Base-by-base conservation (phyloP, 2,329 filamentous ascomycete species). In the Metarhizium rileyi region DNA sequence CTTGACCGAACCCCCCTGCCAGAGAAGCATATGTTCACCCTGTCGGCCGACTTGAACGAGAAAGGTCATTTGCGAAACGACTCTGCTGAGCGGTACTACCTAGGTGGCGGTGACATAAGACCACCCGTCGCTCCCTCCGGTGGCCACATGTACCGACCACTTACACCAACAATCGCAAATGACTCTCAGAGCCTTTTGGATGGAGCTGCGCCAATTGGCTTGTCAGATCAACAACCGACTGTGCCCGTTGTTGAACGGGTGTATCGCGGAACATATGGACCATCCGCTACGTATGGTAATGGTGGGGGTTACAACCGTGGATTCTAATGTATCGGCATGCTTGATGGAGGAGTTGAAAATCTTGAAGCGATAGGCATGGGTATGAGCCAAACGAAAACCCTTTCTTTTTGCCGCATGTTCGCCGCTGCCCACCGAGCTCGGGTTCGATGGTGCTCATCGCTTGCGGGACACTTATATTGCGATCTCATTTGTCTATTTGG, bases 1-100 rank as follows among this genome's bases (percentile, higher is more conserved):
- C 81, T 89, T 66, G 80, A 85, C 47, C 77, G 68, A 38, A 50
- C 58, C 40, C 61, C 63, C 36, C 56, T 63, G 30, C 57, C 65
- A 20, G 62, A 66, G 38, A 65, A 66, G 27, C 69, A 69, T 28
- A 70, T 70, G 51, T 72, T 74, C 55, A 66, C 74, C 42, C 60
- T 74, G 50, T 64, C 69, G 47, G 70, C 66, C 47, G 62, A 68
- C 6, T 53, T 62, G 26, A 66, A 70, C 47, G 63, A 66, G 48
- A 63, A 64, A 53, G 66, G 66, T 33, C 53, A 48, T 26, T 49
- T 47, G 9, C 64, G 60, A n/a, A 59, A 62, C 9, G 57, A 62
- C 18, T 61, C 62, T 4, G 60, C 67, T 12, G 69, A 72, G 30
- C 61, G 55, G 16, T 68, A 63, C 50, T 57, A 56, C 23, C 55